Evolutionary conservation across 768 basidiomycete species (phyloP).

Genomic region (Trametes elegans): DNA sequence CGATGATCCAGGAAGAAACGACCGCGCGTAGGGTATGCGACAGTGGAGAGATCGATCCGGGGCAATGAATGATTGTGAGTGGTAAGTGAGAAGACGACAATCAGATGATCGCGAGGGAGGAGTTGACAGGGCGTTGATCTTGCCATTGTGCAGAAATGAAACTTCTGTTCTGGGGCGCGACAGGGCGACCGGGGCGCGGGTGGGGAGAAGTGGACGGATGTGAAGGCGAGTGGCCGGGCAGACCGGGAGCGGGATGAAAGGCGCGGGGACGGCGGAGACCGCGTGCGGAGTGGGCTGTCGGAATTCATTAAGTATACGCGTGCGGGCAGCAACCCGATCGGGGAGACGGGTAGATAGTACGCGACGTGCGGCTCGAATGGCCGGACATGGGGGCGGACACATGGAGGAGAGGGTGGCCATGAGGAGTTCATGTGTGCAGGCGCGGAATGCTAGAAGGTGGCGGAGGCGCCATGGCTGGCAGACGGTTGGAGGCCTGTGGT

Average conservation of each 20-base stretch:
- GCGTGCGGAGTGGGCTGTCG: background rate
- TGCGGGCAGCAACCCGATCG: background rate
- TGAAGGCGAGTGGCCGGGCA: background rate
- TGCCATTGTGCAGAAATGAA: conserved; percentile 8
- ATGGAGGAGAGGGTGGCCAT: conserved; percentile 15
- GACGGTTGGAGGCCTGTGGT: background rate
- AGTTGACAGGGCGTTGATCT: conserved; percentile 15
- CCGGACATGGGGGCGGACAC: background rate
- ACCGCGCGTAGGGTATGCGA: background rate
- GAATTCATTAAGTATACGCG: background rate
- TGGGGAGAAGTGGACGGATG: too few species aligned
- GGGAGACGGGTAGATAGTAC: background rate
- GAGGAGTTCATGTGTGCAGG: conserved; percentile 16
- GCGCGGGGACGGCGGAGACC: background rate
- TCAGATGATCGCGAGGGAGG: conserved; percentile 19
- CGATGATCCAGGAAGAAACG: background rate
- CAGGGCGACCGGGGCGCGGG: background rate
- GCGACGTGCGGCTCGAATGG: conserved; percentile 1
- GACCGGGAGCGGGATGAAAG: background rate
- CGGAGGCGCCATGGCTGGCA: background rate
- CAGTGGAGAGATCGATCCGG: background rate
- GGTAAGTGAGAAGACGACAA: conserved; percentile 18
- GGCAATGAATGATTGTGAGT: background rate
- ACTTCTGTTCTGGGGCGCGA: background rate
- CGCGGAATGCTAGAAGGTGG: conserved; percentile 9